phyloP scores from a whole-genome alignment of 192 early-diverging fungal species.

The Lobosporangium transversale region DNA sequence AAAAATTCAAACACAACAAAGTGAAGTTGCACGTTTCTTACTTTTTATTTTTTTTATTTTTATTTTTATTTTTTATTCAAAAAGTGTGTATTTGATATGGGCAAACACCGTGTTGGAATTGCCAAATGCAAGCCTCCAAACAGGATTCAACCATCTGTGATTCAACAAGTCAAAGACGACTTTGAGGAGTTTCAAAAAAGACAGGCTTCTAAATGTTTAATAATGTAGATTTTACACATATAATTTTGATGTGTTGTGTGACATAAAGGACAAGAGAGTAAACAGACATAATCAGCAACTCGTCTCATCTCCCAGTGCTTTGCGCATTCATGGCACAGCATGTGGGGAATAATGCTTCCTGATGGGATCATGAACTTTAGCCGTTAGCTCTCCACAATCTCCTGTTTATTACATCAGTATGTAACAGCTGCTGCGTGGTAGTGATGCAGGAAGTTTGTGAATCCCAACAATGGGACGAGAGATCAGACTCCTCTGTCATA shows the following conservation, averaged over 20 bases:
- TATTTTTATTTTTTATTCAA: constrained; percentile 3
- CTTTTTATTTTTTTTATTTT: not conserved
- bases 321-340: no score
- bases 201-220: constrained; percentile 4
- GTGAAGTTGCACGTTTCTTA: not conserved
- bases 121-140: constrained; percentile 39
- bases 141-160: constrained; percentile 1
- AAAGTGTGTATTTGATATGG: constrained; percentile 45
- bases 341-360: no score
- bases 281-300: no score
- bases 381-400: no score
- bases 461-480: not conserved
- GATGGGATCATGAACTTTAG: no score
- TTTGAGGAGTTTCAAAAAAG: constrained; percentile 3
- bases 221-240: not conserved
- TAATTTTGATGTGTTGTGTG: no score
- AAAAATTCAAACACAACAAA: no score
- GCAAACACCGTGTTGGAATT: constrained; percentile 35
- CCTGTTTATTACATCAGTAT: no score
- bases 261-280: not conserved
- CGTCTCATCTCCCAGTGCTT: no score
- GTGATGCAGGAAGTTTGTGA: not conserved
- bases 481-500: constrained; percentile 2
- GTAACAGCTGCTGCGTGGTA: no score
- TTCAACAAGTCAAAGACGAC: constrained; percentile 35